A percentile compares a stretch with the other conserved stretches of the same genome.
These are phyloP conservation scores for Drechslerella stenobrocha DNA, from an alignment of 2,329 filamentous ascomycete species.

Conservation along the genomic window DNA sequence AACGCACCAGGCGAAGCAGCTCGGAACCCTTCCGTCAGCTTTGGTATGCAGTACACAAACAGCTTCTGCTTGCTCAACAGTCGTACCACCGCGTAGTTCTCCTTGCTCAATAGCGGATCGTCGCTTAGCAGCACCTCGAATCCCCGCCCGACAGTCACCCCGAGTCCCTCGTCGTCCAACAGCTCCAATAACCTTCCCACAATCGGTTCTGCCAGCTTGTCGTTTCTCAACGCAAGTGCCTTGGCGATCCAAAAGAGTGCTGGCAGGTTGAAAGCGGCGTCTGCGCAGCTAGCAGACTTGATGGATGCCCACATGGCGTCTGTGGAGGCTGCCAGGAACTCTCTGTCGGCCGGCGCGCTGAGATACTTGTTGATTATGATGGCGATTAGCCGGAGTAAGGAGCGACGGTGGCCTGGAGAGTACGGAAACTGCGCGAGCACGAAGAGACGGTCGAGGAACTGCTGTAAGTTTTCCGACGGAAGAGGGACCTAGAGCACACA, in stretches of 20 bases:
- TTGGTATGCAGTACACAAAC: constrained; percentile 65
- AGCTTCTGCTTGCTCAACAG: constrained; percentile 67
- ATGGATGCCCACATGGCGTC: constrained; percentile 35
- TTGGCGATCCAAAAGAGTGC: constrained; percentile 66
- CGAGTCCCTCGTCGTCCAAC: constrained; percentile 58
- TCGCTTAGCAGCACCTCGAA: constrained; percentile 65
- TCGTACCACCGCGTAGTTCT: constrained; percentile 66
- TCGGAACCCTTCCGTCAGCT: constrained; percentile 58
- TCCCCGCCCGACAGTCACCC: constrained; percentile 61
- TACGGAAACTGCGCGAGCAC: constrained; percentile 54
- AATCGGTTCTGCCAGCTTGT: constrained; percentile 49
- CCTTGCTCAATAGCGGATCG: constrained; percentile 65
- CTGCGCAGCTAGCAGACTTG: constrained; percentile 50
- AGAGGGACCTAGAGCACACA: constrained; percentile 48
- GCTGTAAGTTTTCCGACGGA: constrained; percentile 48
- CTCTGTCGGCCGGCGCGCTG: constrained; percentile 41
- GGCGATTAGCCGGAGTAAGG: constrained; percentile 57
- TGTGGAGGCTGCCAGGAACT: constrained; percentile 32
- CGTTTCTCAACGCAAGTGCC: constrained; percentile 60
- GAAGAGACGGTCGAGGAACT: constrained; percentile 55
- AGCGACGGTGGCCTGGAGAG: constrained; percentile 56
- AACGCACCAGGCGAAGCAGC: constrained; percentile 54
- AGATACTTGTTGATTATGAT: constrained; percentile 56
- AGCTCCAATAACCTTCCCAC: constrained; percentile 48
- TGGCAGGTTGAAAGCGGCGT: constrained; percentile 58